Base-by-base conservation (phyloP, 164 flowering plant genomes). In the Chimonanthus praecox region DNA sequence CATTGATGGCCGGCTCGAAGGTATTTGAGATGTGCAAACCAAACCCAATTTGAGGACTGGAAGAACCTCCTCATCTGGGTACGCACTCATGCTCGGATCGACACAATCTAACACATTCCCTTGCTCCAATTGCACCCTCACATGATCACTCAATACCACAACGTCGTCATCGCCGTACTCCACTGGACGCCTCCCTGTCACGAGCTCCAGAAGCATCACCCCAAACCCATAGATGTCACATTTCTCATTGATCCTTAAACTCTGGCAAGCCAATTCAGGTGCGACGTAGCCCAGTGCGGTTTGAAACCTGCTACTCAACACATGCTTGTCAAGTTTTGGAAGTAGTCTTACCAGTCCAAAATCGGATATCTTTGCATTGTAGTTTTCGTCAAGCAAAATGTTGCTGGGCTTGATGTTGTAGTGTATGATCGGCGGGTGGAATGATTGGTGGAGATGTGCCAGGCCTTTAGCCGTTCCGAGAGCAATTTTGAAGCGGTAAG, bases 1-100 rank as follows among this genome's bases (percentile, higher is more conserved):
- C 98, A 95, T 92, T 3, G 99, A 87, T 58, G 99, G 98, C 84
- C 99, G 84, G 75, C 92, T 89, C 1, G 99, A 95, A 47, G 99
- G 98, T 70, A 95, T 82, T 75, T 90, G 99, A 75, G 96, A 91
- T 47, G 97, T 91, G 81, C 99, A 95, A 0, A 95, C 99, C 75
- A 95, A 62, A 4, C 95, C 99, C 87, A 95, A 49, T 79, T 92
- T 95, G 5, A 95, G 85, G 49, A 91, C 87, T 0, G 99, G 98
- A 85, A 91, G 69, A 0, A 95, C 95, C 77, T 95, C 97, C 68
- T 91, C 98, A 58, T 95, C 99, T 0, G 94, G 92, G 72, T 83
- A 91, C 58, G 80, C 86, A 0, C 72, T 77, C 93, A 95, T 86
- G 72, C 82, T 81, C 16, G 77, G 79, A 81, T 95, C 99, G 18